Evolutionary conservation across 345 rosid genomes (phyloP).

Genomic region (rapeseed (Brassica napus)): Da-Ae NC_063436.1:13807001-13807500

Average conservation of each 20-base stretch:
- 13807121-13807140: constrained; percentile 30
- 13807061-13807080: constrained; percentile 33
- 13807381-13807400: constrained; percentile 66
- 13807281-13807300: constrained; percentile 55
- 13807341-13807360: neutral
- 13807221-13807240: constrained; percentile 76
- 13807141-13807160: neutral
- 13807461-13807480: neutral
- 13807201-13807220: constrained; percentile 39
- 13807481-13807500: neutral
- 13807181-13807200: neutral
- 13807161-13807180: neutral
- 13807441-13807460: neutral
- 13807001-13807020: constrained; percentile 2
- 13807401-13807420: constrained; percentile 63
- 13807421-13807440: constrained; percentile 75
- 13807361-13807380: neutral
- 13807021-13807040: neutral
- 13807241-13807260: constrained; percentile 83
- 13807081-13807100: neutral
- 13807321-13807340: neutral
- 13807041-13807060: constrained; percentile 19
- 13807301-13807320: constrained; percentile 42
- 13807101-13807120: constrained; percentile 34
- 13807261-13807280: constrained; percentile 55